Evolutionary conservation across 2,329 filamentous ascomycete species (phyloP), one percentile per base, ranked within the genome.

Genomic region (Claviceps cyperi): DNA sequence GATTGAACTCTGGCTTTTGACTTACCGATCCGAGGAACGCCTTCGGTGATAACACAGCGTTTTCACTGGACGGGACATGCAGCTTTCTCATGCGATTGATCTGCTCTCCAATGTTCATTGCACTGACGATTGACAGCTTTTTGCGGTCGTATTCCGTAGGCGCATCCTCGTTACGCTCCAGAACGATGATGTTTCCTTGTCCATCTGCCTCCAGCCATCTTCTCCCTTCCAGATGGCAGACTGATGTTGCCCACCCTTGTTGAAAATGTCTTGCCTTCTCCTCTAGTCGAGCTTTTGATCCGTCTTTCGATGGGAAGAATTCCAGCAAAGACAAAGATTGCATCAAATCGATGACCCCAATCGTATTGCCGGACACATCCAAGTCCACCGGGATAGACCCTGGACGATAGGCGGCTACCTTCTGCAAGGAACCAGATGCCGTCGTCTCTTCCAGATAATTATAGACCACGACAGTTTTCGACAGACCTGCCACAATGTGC

Each of bases 301-400:
- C 78, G 3, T 77, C 67, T 21, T 72, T 64, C 2, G 79, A 75
- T 2, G 75, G 74, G 0, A 74, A 70, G 60, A 84, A 92, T 60
- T 92, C 75, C 8, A 96, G 72, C 5, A 97, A 69, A 1, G 84
- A 82, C 22, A 94, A 73, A 1, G 87, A 94, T 68, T 97, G 96
- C 86, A 95, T 96, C 44, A 98, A 70, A 61, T 98, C 92, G 0
- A 84, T 86, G 9, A 97, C 81, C 0, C 86, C 87, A 54, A 98
- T 90, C 22, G 78, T 73, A 56, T 83, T 81, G 1, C 77, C 84
- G 1, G 80, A 78, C 14, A 96, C 76, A 9, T 83, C 80, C 6
- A 97, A 64, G 56, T 91, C 86, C 15, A 94, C 79, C 0, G 92
- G 90, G 35, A 86, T 86, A 0, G 89, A 94, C 2, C 88, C 80